These are phyloP conservation scores for Prototheca cutis DNA, from an alignment of 163 green algal genomes.

Conservation along the genomic window DNA sequence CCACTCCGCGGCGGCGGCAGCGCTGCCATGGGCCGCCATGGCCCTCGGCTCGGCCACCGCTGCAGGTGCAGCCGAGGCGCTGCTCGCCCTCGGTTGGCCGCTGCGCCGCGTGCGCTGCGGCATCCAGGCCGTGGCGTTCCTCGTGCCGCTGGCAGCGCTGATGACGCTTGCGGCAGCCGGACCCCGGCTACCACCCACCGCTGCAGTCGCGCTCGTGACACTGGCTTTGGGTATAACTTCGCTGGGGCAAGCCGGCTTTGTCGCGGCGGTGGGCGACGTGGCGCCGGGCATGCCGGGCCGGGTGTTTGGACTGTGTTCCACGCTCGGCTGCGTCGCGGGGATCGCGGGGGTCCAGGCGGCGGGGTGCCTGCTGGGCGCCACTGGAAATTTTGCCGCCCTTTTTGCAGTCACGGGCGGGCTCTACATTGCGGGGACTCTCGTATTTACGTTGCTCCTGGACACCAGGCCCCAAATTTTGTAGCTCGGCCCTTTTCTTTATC, in stretches of 20 bases:
- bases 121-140: conserved; percentile 67
- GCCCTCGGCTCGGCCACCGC: conserved; percentile 51
- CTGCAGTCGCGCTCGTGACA: conserved; percentile 55
- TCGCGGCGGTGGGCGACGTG: conserved; percentile 88
- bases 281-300: conserved; percentile 61
- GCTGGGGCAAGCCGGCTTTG: conserved; percentile 67
- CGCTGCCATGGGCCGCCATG: conserved; percentile 80
- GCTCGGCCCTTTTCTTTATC: no score
- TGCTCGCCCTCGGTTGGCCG: conserved; percentile 16
- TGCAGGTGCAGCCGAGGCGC: conserved; percentile 35
- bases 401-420: conserved; percentile 69
- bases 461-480: no score
- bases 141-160: conserved; percentile 61
- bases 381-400: conserved; percentile 57
- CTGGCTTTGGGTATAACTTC: conserved; percentile 66
- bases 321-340: conserved; percentile 67
- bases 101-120: conserved; percentile 23
- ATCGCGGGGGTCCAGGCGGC: conserved; percentile 58
- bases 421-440: conserved; percentile 55
- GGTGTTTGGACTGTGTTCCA: conserved; percentile 87
- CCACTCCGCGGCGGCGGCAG: no score
- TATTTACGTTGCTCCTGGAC: no score
- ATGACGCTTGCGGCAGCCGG: conserved; percentile 46
- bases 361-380: conserved; percentile 67
- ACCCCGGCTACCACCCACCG: conserved; percentile 29